Conservation (phyloP, 257 asterid species). For the Nicotiana knightiana region DNA sequence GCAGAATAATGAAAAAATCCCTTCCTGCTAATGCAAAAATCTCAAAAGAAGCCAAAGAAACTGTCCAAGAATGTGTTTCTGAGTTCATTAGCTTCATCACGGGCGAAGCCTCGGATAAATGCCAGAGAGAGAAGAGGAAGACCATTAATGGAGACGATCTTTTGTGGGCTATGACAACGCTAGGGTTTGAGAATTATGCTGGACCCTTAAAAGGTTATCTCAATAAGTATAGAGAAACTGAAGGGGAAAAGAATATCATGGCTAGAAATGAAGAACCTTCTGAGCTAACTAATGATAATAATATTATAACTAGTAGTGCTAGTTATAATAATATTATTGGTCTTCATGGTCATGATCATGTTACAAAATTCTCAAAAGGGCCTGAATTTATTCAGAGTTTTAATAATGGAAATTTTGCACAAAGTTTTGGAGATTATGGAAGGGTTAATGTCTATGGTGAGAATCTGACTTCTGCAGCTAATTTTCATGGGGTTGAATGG, state of each 20-base stretch:
- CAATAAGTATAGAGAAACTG: slow-evolving; percentile 34
- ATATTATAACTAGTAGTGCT: background rate
- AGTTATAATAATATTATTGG: background rate
- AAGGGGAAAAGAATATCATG: slow-evolving; percentile 28
- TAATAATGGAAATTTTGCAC: background rate
- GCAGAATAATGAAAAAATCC: slow-evolving; percentile 55
- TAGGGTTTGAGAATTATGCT: slow-evolving; percentile 48
- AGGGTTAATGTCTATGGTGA: slow-evolving; percentile 16
- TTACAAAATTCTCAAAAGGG: background rate
- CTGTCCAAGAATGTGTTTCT: slow-evolving; percentile 50
- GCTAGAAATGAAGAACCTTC: slow-evolving; percentile 20
- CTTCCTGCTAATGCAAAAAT: slow-evolving; percentile 60
- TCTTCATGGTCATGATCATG: background rate
- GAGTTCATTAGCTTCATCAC: slow-evolving; percentile 64
- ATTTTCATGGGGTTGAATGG: slow-evolving; percentile 32
- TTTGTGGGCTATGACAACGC: slow-evolving; percentile 57
- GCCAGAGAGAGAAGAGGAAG: slow-evolving; percentile 56
- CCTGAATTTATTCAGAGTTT: slow-evolving; percentile 10
- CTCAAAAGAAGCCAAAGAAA: slow-evolving; percentile 56
- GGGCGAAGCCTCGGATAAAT: slow-evolving; percentile 59
- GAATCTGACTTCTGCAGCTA: background rate
- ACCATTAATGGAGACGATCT: slow-evolving; percentile 55
- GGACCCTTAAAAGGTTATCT: slow-evolving; percentile 38
- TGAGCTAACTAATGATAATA: background rate
- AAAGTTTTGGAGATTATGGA: background rate